A percentile compares a stretch with the other conserved stretches of the same genome.
phyloP scores from a whole-genome alignment of 1,139 yeast species.

The Suhomyces taliae region DNA sequence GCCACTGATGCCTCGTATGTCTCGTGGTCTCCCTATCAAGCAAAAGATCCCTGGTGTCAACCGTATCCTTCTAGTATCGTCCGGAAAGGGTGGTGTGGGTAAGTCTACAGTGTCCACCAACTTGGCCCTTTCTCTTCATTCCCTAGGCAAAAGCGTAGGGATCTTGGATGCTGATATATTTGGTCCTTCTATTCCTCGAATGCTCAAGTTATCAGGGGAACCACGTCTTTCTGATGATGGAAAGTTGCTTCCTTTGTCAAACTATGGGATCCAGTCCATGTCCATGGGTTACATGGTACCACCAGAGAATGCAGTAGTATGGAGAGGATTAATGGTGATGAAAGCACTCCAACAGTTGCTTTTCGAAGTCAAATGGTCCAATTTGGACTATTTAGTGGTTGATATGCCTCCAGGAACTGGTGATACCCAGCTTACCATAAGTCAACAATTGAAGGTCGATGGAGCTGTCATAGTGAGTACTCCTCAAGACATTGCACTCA shows the following conservation, averaged over 20 bases:
- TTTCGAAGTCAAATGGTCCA: slow-evolving; percentile 79
- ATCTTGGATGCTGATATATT: slow-evolving; percentile 78
- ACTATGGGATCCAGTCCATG: slow-evolving; percentile 82
- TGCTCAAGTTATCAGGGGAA: slow-evolving; percentile 64
- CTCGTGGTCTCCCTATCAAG: slow-evolving; percentile 54
- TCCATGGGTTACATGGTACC: slow-evolving; percentile 82
- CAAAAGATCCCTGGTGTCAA: slow-evolving; percentile 60
- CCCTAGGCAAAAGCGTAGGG: slow-evolving; percentile 61
- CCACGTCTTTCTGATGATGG: slow-evolving; percentile 60
- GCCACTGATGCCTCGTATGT: slow-evolving; percentile 38
- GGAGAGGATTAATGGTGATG: slow-evolving; percentile 89
- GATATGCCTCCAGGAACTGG: slow-evolving; percentile 96
- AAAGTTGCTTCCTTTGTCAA: slow-evolving; percentile 64
- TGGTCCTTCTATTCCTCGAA: slow-evolving; percentile 79
- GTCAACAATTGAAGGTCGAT: slow-evolving; percentile 72
- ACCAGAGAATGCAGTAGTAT: slow-evolving; percentile 72
- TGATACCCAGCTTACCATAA: slow-evolving; percentile 78
- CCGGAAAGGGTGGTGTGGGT: slow-evolving; percentile 82
- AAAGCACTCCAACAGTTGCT: slow-evolving; percentile 80
- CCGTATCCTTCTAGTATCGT: slow-evolving; percentile 66
- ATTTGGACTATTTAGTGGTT: slow-evolving; percentile 67
- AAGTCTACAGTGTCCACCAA: slow-evolving; percentile 64
- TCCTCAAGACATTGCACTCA: slow-evolving; percentile 82
- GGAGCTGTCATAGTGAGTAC: slow-evolving; percentile 85
- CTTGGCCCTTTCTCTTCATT: slow-evolving; percentile 60